Evolutionary conservation across 2,329 filamentous ascomycete genomes (phyloP), one percentile per base, ranked within the genome.

Genomic region (Hypoxylon sp.): DNA sequence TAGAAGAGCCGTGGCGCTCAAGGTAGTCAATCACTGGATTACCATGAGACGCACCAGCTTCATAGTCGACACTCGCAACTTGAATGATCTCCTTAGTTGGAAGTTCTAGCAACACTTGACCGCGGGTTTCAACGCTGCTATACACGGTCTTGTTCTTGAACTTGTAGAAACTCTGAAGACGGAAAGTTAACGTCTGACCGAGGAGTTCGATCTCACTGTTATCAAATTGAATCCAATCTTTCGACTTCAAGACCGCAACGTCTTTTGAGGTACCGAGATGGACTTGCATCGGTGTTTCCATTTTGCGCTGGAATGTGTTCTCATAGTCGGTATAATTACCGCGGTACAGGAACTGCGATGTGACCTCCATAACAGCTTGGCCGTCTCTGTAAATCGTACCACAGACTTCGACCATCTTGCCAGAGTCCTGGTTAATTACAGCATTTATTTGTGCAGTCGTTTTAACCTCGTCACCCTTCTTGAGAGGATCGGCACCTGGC

Each of bases 401-500:
- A 77, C 94, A 98, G n/a, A 99, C 95, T 82, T 99, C 97, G 17
- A 99, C 97, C 94, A 99, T 98, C 87, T 99, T 99, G 52, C 96
- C 96, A 67, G 96, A 94, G 13, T 97, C 94, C 81, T 99, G 94
- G 84, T 98, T 99, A 84, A 99, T 92, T 76, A 99, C 94, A 14
- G 96, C 94, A 76, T 99, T 98, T 83, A 99, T 93, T 80, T 97
- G 94, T 47, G 96, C 96, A 61, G 93, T 97, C 2, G 96, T 98
- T 70, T 94, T 91, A 19, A 99, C 88, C 70, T 94, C 89, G 79
- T 99, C 96, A 31, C 94, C 96, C 84, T 97, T 97, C 87, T 97
- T 97, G 68, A 99, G 84, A 14, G 96, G 95, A 79, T 97, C 91
- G 1, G 95, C 96, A 62, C 97, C 96, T 31, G 96, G 94, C 73